A percentile compares a stretch with the other conserved stretches of the same genome.
phyloP scores from a whole-genome alignment of 306 rosid genomes.

The Acacia melanoxylon region DNA sequence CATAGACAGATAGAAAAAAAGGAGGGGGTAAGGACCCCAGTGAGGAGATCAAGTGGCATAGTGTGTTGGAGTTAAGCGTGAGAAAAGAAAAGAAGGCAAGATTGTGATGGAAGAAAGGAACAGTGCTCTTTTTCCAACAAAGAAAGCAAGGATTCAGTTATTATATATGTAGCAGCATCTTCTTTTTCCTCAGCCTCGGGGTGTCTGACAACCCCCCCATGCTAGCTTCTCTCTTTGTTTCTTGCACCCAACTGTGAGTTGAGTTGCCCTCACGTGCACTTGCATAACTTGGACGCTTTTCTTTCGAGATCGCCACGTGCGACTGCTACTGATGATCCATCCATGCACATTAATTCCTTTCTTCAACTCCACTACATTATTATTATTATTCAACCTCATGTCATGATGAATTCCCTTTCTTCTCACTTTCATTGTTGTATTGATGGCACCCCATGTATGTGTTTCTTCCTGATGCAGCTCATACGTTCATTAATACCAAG shows the following conservation, averaged over 20 bases:
- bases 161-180: not conserved
- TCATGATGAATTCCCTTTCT: too few relatives aligned
- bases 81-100: not conserved
- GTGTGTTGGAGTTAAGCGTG: not conserved
- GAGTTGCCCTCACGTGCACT: conserved; percentile 33
- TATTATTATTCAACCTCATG: not conserved
- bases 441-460: not conserved
- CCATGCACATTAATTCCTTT: not conserved
- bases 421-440: not conserved
- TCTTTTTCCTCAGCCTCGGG: conserved; percentile 3
- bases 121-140: conserved; percentile 39
- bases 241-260: not conserved
- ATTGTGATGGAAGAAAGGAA: conserved; percentile 33
- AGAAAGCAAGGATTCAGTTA: conserved; percentile 12
- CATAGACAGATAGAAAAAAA: not conserved
- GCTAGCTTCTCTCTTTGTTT: not conserved
- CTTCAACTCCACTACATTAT: not conserved
- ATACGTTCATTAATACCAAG: not conserved
- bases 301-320: conserved; percentile 39
- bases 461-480: not conserved
- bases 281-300: conserved; percentile 2
- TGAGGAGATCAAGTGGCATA: not conserved
- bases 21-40: conserved; percentile 36
- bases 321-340: not conserved
- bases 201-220: not conserved